Evolutionary conservation across 2,329 filamentous ascomycete species (phyloP).

Genomic region (Aspergillus pseudoviridinutans): DNA sequence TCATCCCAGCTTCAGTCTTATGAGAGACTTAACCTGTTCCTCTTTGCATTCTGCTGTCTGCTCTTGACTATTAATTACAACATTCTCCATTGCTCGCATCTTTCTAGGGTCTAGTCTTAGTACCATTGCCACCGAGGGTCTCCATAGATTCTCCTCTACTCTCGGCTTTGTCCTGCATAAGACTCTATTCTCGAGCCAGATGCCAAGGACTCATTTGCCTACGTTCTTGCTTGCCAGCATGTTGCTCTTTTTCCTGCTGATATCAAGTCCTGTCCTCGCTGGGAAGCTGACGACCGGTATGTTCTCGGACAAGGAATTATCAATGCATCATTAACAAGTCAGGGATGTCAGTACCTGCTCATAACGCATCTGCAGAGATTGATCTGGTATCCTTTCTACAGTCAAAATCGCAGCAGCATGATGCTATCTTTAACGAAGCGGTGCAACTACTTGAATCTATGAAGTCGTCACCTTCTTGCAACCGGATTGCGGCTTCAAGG

Average conservation of each 20-base stretch:
- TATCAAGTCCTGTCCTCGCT: neutral
- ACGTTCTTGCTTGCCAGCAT: neutral
- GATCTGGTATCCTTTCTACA: slow-evolving; percentile 28
- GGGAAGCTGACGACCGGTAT: slow-evolving; percentile 2
- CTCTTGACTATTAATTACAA: neutral
- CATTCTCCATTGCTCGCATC: neutral
- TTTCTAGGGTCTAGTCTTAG: neutral
- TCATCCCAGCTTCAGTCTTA: neutral
- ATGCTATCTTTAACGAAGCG: slow-evolving; percentile 40
- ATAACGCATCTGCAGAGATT: slow-evolving; percentile 13
- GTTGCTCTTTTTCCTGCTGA: slow-evolving; percentile 1
- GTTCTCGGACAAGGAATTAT: neutral
- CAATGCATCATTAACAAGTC: neutral
- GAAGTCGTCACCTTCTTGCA: slow-evolving; percentile 48
- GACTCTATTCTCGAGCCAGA: neutral
- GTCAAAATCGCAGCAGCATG: slow-evolving; percentile 19
- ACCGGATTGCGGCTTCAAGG: slow-evolving; percentile 48
- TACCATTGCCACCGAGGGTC: neutral
- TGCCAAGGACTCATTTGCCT: neutral
- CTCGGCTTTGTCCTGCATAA: neutral
- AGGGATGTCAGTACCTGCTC: slow-evolving; percentile 5
- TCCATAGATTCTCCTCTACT: neutral
- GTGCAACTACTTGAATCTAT: slow-evolving; percentile 43
- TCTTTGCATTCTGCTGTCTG: neutral
- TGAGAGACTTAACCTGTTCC: neutral